These are phyloP conservation scores for Wickerhamomyces rabaulensis DNA, from an alignment of 805 yeast species.

Conservation along the genomic window DNA sequence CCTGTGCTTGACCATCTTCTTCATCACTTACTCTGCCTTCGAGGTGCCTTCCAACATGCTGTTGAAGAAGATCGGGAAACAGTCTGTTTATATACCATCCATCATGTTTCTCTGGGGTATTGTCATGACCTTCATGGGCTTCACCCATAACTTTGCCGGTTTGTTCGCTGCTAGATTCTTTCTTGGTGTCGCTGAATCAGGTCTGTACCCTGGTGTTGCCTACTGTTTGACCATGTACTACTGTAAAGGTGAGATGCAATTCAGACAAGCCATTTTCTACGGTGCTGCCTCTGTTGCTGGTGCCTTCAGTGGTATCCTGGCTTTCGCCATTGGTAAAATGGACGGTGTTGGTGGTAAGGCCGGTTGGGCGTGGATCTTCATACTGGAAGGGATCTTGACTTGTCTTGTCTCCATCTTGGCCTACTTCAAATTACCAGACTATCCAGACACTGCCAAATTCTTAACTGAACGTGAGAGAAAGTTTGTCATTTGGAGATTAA, in stretches of 20 bases:
- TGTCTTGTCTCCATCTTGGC: conserved; percentile 30
- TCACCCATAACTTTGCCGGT: conserved; percentile 40
- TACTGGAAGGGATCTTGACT: conserved; percentile 17
- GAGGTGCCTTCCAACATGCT: conserved; percentile 17
- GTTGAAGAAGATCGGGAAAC: conserved; percentile 13
- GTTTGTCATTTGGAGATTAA: conserved; percentile 15
- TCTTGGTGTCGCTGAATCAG: conserved; percentile 43
- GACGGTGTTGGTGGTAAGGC: conserved; percentile 23
- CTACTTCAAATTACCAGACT: conserved; percentile 26
- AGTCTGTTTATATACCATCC: conserved; percentile 9
- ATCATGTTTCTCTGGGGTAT: conserved; percentile 25
- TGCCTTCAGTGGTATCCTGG: conserved; percentile 21
- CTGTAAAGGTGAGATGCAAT: conserved; percentile 18
- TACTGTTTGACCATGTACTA: conserved; percentile 22
- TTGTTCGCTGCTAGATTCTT: conserved; percentile 43
- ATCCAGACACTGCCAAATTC: conserved; percentile 41
- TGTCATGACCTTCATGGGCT: conserved; percentile 23
- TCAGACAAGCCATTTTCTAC: conserved; percentile 22
- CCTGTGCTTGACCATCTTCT: conserved; percentile 11
- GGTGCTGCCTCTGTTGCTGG: conserved; percentile 21
- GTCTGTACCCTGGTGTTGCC: conserved; percentile 14
- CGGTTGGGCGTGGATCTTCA: conserved; percentile 22
- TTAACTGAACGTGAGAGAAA: conserved; percentile 30
- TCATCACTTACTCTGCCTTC: conserved; percentile 14
- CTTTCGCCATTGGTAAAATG: conserved; percentile 20